Evolutionary conservation across 106 monocot genomes (phyloP), one percentile per base, ranked within the genome.

Genomic region (Vanilla planifolia): DNA sequence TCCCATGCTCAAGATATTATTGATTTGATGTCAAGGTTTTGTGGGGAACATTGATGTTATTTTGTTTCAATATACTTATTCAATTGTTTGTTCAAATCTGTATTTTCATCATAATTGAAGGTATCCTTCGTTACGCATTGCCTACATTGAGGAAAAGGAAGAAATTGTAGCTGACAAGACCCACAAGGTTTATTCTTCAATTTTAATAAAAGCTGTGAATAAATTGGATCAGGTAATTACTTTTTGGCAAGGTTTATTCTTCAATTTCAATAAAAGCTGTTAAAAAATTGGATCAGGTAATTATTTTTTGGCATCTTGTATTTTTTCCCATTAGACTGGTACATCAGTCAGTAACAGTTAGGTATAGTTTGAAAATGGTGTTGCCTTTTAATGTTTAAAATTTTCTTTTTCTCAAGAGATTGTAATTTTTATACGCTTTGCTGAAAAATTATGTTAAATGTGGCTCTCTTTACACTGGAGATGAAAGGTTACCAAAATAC

Each of bases 131-230:
- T 45, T 86, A 32, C 74, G 81, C 40, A 78, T 86, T 33, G 81
- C 86, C 30, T 86, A 86, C 55, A 77, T 86, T 62, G 86, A 86
- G 69, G 86, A 85, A 59, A 85, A 75, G 58, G 86, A 86, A 78
- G 75, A 70, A 43, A 68, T 78, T 59, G 42, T 41, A 17, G 39
- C 13, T 50, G 63, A 60, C 13, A 64, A 16, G 11, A 61, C 75
- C 65, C 60, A 33, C 24, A 72, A 71, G 56, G 78, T 86, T 58
- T 86, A 86, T 82, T 86, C 67, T 64, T 86, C 86, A 46, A 50
- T 86, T 33, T 71, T 86, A 51, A 47, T 82, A 23, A 86, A 86
- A 68, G 86, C 71, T 50, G 81, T 72, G 42, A 81, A 86, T 52
- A 78, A 82, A 27, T 52, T 86, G 3, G 81, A 81, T 55, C 74